These are phyloP conservation scores for Medicago truncatula DNA, from an alignment of 306 rosid genomes.

Conservation along the genomic window MtrunA17r5.0-ANR NC_053042.1:33900501-33901000, in stretches of 20 bases:
- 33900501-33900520: neutral
- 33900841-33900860: constrained; percentile 55
- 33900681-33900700: neutral
- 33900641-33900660: constrained; percentile 3
- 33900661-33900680: constrained; percentile 1
- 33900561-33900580: neutral
- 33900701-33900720: constrained; percentile 52
- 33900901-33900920: constrained; percentile 13
- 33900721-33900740: constrained; percentile 48
- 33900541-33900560: neutral
- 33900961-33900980: constrained; percentile 16
- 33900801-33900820: constrained; percentile 36
- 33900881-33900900: neutral
- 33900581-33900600: neutral
- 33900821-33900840: constrained; percentile 40
- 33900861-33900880: constrained; percentile 36
- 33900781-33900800: constrained; percentile 51
- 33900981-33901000: constrained; percentile 50
- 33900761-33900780: constrained; percentile 46
- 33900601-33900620: neutral
- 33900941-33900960: constrained; percentile 2
- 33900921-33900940: constrained; percentile 19
- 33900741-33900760: constrained; percentile 55
- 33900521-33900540: neutral
- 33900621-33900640: neutral